phyloP scores from a whole-genome alignment of 2,329 filamentous ascomycete species.

The Ceratocystis diversiconidia region DNA sequence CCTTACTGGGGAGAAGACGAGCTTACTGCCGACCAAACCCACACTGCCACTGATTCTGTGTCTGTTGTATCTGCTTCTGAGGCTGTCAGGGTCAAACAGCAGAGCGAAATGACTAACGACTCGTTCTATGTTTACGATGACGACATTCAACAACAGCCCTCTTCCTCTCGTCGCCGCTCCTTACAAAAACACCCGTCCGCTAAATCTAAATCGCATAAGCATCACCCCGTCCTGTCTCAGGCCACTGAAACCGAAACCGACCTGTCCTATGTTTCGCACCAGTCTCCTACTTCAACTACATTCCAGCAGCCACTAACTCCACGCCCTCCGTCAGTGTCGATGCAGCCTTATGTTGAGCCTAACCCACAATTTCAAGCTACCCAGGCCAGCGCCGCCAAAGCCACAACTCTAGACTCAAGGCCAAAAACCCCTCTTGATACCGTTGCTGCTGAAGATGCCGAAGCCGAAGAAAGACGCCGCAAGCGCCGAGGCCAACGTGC shows the following conservation, averaged over 20 bases:
- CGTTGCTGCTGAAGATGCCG: constrained; percentile 12
- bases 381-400: not conserved
- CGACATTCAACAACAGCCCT: constrained; percentile 7
- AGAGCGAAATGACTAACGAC: constrained; percentile 17
- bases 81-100: constrained; percentile 10
- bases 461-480: constrained; percentile 15
- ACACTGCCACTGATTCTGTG: not conserved
- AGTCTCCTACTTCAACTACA: constrained; percentile 16
- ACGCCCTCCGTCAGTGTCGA: constrained; percentile 12
- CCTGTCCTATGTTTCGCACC: constrained; percentile 3
- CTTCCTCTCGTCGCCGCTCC: not conserved
- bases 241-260: constrained; percentile 9
- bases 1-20: constrained; percentile 14
- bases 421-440: constrained; percentile 13
- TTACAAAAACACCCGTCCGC: not conserved
- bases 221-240: not conserved
- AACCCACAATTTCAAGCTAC: not conserved
- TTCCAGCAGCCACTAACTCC: constrained; percentile 16
- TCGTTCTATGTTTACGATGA: constrained; percentile 11
- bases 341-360: not conserved
- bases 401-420: not conserved
- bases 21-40: not conserved
- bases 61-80: constrained; percentile 7
- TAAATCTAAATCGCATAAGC: not conserved
- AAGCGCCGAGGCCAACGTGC: constrained; percentile 16